Evolutionary conservation across 2,329 filamentous ascomycete species (phyloP), one percentile per base, ranked within the genome.

Genomic region (Alternaria burnsii): DNA sequence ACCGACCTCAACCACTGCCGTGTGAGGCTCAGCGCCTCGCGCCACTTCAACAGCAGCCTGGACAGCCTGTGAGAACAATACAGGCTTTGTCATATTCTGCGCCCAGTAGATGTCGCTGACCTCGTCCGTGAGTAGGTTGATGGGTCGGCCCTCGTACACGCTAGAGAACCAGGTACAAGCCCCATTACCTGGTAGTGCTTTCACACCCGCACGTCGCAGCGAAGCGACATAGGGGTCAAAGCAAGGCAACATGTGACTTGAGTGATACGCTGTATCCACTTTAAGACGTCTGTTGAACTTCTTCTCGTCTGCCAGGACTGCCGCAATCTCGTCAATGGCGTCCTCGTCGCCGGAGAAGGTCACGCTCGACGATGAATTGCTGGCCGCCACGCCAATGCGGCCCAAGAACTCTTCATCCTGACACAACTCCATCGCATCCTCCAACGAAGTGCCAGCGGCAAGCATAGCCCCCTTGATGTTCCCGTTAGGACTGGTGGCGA

Each of bases 241-340:
- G 28, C 56, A 43, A 59, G 28, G 5, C 32, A 60, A 20, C 66
- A 70, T 61, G 40, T 63, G 54, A 28, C 42, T 3, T 53, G 62
- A 82, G 54, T 84, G 82, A 52, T 83, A 84, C 0, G 82, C 82
- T 11, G 66, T 77, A 24, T 81, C 78, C 0, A 82, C 80, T 46
- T 77, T 74, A 1, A 61, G 38, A 1, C 22, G 10, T 60, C 67
- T 11, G 43, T 47, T 11, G 65, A 62, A 50, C 16, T 34, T 47
- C 7, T 30, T 20, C 32, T 55, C 52, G 9, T 36, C 52, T 5
- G 41, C 32, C 14, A 55, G 12, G 32, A 36, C 10, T 5, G 41
- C n/a, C 9, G 11, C 14, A n/a, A 41, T 8, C 10, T 46, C 41
- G 5, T 20, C 22, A 28, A 55, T 40, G 20, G 52, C 52, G 40